Percentiles rank a stretch among this genome's conserved stretches.
These are phyloP conservation scores for Spencermartinsiella europaea DNA, from an alignment of 805 yeast genomes.

Conservation along the genomic window DNA sequence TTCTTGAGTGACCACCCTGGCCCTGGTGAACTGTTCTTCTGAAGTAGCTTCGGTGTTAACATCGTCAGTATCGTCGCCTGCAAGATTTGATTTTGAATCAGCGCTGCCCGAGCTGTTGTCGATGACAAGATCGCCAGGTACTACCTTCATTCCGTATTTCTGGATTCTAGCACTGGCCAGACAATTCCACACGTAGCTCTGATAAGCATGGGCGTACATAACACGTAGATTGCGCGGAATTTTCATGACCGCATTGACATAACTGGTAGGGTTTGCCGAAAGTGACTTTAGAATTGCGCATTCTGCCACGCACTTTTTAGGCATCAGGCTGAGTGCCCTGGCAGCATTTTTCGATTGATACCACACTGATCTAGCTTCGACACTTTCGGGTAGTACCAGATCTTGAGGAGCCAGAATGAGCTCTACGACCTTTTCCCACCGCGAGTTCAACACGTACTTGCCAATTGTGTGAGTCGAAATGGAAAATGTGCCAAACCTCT, in stretches of 20 bases:
- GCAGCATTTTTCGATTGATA: slow-evolving; percentile 61
- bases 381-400: slow-evolving; percentile 73
- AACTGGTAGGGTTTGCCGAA: slow-evolving; percentile 48
- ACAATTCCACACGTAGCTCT: slow-evolving; percentile 89
- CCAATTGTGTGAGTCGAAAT: slow-evolving; percentile 89
- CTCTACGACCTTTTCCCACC: slow-evolving; percentile 78
- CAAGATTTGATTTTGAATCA: slow-evolving; percentile 22
- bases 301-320: slow-evolving; percentile 85
- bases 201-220: slow-evolving; percentile 97
- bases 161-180: slow-evolving; percentile 75
- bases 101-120: slow-evolving; percentile 26
- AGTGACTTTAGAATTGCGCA: slow-evolving; percentile 60
- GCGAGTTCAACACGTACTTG: slow-evolving; percentile 56
- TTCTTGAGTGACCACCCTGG: slow-evolving; percentile 67
- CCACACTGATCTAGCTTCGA: slow-evolving; percentile 82
- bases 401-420: slow-evolving; percentile 82
- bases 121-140: slow-evolving; percentile 77
- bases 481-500: slow-evolving; percentile 94
- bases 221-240: slow-evolving; percentile 88
- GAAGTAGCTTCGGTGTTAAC: slow-evolving; percentile 70
- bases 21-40: slow-evolving; percentile 52
- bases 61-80: slow-evolving; percentile 35
- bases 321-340: slow-evolving; percentile 69
- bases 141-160: slow-evolving; percentile 61
- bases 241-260: slow-evolving; percentile 74